These are phyloP conservation scores for Boletellus ananas DNA, from an alignment of 768 basidiomycete species.

Conservation along the genomic window DNA sequence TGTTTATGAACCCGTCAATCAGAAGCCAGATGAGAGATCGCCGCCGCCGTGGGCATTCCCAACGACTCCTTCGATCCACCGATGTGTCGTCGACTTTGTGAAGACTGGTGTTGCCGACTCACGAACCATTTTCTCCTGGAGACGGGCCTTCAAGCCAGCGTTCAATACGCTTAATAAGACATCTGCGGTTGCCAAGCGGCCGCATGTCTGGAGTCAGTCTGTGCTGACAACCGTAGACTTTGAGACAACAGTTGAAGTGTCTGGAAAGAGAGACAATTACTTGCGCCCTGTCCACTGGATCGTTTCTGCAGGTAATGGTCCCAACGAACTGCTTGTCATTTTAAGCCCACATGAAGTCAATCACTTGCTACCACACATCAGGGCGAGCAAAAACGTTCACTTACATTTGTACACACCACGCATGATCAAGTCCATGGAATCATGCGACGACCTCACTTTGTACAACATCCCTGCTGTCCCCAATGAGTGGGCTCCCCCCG, in stretches of 20 bases:
- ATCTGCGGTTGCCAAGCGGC: constrained; percentile 10
- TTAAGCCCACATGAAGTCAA: constrained; percentile 42
- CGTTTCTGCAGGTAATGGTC: constrained; percentile 31
- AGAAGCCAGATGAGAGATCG: too few relatives aligned
- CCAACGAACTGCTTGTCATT: constrained; percentile 29
- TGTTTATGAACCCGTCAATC: too few relatives aligned
- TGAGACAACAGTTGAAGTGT: neutral
- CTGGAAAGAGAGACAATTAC: constrained; percentile 27
- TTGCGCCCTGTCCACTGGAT: constrained; percentile 43
- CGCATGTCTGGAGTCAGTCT: constrained; percentile 11
- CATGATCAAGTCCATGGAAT: constrained; percentile 29
- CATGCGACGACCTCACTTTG: constrained; percentile 33
- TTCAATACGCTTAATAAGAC: constrained; percentile 9
- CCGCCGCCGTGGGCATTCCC: neutral
- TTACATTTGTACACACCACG: constrained; percentile 43
- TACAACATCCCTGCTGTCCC: constrained; percentile 22
- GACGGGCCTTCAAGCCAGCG: constrained; percentile 15
- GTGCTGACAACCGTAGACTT: constrained; percentile 20
- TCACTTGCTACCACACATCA: constrained; percentile 35
- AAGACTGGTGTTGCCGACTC: too few relatives aligned
- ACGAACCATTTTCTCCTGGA: too few relatives aligned
- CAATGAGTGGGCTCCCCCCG: constrained; percentile 10
- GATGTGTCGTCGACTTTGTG: too few relatives aligned
- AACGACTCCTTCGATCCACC: too few relatives aligned
- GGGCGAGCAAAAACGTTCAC: constrained; percentile 27